A percentile compares a stretch with the other conserved stretches of the same genome.
These are phyloP conservation scores for Phytophthora sojae DNA, from an alignment of 352 stramenopile species.

Conservation along the genomic window DNA sequence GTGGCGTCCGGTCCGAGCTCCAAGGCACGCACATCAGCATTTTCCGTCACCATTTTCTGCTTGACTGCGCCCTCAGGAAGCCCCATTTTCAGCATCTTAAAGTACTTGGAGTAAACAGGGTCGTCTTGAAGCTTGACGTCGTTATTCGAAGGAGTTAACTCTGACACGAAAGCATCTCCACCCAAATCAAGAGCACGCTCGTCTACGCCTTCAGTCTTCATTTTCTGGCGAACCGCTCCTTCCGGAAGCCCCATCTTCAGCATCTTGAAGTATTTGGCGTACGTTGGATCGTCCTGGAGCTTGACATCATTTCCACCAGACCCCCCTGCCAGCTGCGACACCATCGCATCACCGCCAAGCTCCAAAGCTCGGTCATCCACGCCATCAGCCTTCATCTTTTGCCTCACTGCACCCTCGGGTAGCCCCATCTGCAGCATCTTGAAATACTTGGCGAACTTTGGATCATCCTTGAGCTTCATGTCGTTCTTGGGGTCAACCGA, in stretches of 20 bases:
- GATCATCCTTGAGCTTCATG: conserved; percentile 60
- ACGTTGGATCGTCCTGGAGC: conserved; percentile 50
- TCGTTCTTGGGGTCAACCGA: conserved; percentile 4
- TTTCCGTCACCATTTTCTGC: conserved; percentile 84
- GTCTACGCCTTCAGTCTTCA: conserved; percentile 66
- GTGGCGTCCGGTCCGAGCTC: conserved; percentile 71
- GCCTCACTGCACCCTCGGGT: conserved; percentile 78
- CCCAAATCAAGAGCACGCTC: conserved; percentile 67
- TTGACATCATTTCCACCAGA: conserved; percentile 21
- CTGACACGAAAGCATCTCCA: conserved; percentile 51
- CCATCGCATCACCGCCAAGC: conserved; percentile 44
- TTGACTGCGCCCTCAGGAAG: conserved; percentile 84
- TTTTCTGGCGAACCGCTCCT: conserved; percentile 87
- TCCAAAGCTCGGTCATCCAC: conserved; percentile 46
- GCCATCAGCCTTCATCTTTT: conserved; percentile 83
- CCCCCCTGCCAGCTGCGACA: conserved; percentile 31
- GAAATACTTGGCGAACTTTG: conserved; percentile 91
- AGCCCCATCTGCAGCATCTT: conserved; percentile 95
- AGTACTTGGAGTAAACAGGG: conserved; percentile 88
- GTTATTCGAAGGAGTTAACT: conserved; percentile 37
- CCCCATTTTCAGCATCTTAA: conserved; percentile 96
- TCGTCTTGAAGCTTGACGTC: conserved; percentile 63
- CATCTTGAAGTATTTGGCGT: conserved; percentile 94
- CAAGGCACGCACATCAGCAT: conserved; percentile 60
- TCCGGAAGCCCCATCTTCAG: conserved; percentile 90